phyloP scores from a whole-genome alignment of 108 stramenopile genomes.

The Mayamaea pseudoterrestris region DNA sequence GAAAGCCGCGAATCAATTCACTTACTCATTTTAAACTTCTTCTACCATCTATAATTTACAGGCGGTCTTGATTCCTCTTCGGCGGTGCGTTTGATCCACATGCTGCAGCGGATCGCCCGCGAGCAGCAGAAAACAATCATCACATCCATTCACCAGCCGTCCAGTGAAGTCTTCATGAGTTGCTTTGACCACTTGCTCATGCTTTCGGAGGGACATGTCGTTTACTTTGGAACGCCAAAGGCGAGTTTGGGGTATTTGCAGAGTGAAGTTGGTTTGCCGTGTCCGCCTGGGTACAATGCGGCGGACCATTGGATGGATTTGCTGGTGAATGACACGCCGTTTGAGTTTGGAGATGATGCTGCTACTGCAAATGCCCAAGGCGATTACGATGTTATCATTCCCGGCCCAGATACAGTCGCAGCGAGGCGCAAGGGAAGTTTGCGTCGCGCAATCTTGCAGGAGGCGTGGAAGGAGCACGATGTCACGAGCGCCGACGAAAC shows the following conservation, averaged over 20 bases:
- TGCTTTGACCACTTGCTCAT: slow-evolving; percentile 51
- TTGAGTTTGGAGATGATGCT: slow-evolving; percentile 16
- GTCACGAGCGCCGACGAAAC: slow-evolving; percentile 5
- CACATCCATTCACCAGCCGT: slow-evolving; percentile 64
- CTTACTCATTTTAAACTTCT: too few species aligned
- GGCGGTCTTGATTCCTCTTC: slow-evolving; percentile 56
- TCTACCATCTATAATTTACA: too few species aligned
- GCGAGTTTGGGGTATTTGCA: slow-evolving; percentile 33
- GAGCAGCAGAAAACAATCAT: slow-evolving; percentile 46
- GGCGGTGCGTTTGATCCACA: slow-evolving; percentile 46
- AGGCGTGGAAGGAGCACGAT: slow-evolving; percentile 46
- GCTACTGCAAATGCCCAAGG: neutral
- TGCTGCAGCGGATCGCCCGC: slow-evolving; percentile 30
- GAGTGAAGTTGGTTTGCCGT: slow-evolving; percentile 21
- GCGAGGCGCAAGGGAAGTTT: too few species aligned
- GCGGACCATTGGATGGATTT: slow-evolving; percentile 78
- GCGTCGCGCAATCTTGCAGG: slow-evolving; percentile 16
- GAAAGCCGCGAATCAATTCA: too few species aligned
- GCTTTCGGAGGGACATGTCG: slow-evolving; percentile 53
- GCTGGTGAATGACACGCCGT: slow-evolving; percentile 34
- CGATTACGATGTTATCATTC: neutral
- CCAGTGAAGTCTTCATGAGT: slow-evolving; percentile 45
- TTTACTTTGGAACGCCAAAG: slow-evolving; percentile 57
- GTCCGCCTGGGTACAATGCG: slow-evolving; percentile 62
- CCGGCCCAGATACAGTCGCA: too few species aligned